Percentiles rank a stretch among this genome's conserved stretches.
Conservation (phyloP, 192 early-diverging fungal genomes). For the Dissophora globulifera region DNA sequence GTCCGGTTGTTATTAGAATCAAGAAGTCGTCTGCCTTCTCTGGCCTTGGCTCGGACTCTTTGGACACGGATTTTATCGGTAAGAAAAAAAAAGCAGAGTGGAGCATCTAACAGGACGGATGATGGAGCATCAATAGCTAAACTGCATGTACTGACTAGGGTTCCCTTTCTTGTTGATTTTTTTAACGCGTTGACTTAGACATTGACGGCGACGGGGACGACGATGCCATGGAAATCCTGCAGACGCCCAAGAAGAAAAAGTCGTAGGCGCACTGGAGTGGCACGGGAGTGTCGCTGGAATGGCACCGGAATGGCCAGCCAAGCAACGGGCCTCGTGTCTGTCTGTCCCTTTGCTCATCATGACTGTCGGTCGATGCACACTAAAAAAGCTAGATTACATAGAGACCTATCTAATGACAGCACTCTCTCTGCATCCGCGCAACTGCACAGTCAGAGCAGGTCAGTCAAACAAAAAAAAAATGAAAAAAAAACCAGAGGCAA, state of each 20-base stretch:
- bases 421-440: no score
- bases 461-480: no score
- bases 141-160: not conserved
- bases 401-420: no score
- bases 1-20: slow-evolving; percentile 35
- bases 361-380: no score
- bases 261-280: slow-evolving; percentile 19
- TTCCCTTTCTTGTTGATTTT: no score
- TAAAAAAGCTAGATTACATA: not conserved
- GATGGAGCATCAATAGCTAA: no score
- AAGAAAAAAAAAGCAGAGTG: not conserved
- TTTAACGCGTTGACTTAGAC: slow-evolving; percentile 18
- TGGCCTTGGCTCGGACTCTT: slow-evolving; percentile 25
- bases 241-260: slow-evolving; percentile 49
- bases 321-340: no score
- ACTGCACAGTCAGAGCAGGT: no score
- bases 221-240: slow-evolving; percentile 38
- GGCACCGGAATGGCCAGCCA: no score
- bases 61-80: slow-evolving; percentile 49
- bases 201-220: slow-evolving; percentile 52
- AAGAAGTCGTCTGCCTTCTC: slow-evolving; percentile 43
- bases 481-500: no score
- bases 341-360: no score
- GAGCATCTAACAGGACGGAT: no score
- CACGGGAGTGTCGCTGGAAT: not conserved